Percentiles rank a stretch among this genome's conserved stretches.
These are phyloP conservation scores for Pestalotiopsis sp. DNA, from an alignment of 2,329 filamentous ascomycete species.

Conservation along the genomic window DNA sequence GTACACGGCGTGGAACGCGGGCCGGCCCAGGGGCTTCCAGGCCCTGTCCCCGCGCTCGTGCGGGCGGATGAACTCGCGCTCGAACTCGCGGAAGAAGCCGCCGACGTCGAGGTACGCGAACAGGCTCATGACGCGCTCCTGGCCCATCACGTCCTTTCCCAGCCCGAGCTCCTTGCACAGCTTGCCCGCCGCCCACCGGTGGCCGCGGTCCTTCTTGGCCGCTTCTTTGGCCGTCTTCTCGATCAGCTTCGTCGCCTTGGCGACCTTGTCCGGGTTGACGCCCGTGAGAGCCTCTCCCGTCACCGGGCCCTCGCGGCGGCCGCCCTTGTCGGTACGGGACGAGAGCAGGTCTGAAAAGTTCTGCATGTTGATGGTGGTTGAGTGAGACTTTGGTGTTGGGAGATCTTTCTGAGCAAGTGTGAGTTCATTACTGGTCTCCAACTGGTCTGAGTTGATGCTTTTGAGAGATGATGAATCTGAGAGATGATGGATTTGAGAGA, in stretches of 20 bases:
- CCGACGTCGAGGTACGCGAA: constrained; percentile 19
- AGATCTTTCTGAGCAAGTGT: neutral
- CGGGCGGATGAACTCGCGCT: constrained; percentile 8
- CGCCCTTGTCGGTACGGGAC: too few species aligned
- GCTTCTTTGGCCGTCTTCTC: neutral
- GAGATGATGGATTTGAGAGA: neutral
- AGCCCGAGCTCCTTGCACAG: constrained; percentile 25
- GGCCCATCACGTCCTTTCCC: constrained; percentile 12
- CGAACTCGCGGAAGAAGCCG: constrained; percentile 20
- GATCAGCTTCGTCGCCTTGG: neutral
- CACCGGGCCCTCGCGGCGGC: too few species aligned
- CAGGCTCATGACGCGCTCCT: constrained; percentile 18
- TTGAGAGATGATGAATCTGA: too few species aligned
- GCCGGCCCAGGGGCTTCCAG: constrained; percentile 18
- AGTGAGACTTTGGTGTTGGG: too few species aligned
- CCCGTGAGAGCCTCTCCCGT: too few species aligned
- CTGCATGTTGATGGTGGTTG: too few species aligned
- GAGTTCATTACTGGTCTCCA: neutral
- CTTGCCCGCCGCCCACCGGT: constrained; percentile 18
- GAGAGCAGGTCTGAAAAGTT: too few species aligned
- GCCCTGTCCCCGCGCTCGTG: neutral
- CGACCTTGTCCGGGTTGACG: neutral
- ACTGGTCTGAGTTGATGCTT: neutral
- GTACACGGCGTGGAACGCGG: constrained; percentile 17
- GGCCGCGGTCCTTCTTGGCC: constrained; percentile 3